Percentiles rank a stretch among this genome's conserved stretches.
Conservation (phyloP, 1,284 basidiomycete genomes). For the Trametes hirsuta region DNA sequence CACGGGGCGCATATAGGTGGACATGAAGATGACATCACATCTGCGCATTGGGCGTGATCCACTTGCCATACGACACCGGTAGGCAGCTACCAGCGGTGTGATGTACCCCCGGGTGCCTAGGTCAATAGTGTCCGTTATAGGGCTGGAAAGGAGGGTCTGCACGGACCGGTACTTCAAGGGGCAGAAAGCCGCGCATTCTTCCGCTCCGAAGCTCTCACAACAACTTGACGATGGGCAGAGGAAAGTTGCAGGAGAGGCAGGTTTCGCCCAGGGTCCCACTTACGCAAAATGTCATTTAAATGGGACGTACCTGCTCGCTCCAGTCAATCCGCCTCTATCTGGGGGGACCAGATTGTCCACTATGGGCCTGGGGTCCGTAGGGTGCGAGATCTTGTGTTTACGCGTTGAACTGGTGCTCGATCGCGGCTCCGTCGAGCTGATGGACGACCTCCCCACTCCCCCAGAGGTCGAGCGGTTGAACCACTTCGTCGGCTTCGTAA, state of each 20-base stretch:
- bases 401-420: slow-evolving; percentile 57
- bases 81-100: not conserved
- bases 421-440: slow-evolving; percentile 47
- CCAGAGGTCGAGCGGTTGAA: slow-evolving; percentile 37
- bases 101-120: no score
- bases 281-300: not conserved
- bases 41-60: not conserved
- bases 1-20: not conserved
- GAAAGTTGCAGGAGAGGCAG: not conserved
- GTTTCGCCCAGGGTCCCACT: not conserved
- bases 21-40: not conserved
- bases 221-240: no score
- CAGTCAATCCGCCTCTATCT: slow-evolving; percentile 33
- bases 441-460: slow-evolving; percentile 31
- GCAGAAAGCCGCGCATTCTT: not conserved
- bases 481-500: slow-evolving; percentile 39
- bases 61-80: not conserved
- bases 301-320: slow-evolving; percentile 52
- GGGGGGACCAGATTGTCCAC: slow-evolving; percentile 43
- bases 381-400: slow-evolving; percentile 79
- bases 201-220: no score
- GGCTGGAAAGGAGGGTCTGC: no score
- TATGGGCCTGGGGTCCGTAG: slow-evolving; percentile 78
- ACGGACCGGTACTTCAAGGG: not conserved
- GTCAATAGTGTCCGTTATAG: no score